Conservation (phyloP, 768 basidiomycete genomes). For the Lentinula aciculospora region DNA sequence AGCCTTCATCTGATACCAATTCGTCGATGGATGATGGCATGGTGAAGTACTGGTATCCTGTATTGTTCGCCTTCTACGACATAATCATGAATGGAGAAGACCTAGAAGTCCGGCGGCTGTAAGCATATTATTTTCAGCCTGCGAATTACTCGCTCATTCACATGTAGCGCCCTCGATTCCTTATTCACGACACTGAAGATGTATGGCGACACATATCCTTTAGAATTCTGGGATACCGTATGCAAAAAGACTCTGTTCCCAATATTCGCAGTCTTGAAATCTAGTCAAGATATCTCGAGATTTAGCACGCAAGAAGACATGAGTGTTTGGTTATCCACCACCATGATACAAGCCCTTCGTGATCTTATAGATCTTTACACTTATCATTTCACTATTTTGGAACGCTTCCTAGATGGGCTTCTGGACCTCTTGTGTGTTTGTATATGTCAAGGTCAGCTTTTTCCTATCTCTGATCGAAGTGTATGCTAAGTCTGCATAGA, state of each 20-base stretch:
- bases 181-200: slow-evolving; percentile 91
- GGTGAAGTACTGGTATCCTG: slow-evolving; percentile 97
- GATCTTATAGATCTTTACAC: slow-evolving; percentile 96
- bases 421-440: slow-evolving; percentile 91
- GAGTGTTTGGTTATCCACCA: slow-evolving; percentile 99
- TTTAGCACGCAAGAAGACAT: slow-evolving; percentile 98
- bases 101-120: slow-evolving; percentile 94
- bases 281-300: slow-evolving; percentile 85
- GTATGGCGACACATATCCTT: slow-evolving; percentile 77
- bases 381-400: slow-evolving; percentile 87
- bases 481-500: slow-evolving; percentile 43
- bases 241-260: slow-evolving; percentile 96
- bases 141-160: slow-evolving; percentile 1
- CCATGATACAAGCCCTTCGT: slow-evolving; percentile 96
- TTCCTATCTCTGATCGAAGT: not conserved
- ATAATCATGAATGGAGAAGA: slow-evolving; percentile 99
- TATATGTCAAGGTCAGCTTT: slow-evolving; percentile 90
- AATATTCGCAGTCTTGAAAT: slow-evolving; percentile 94
- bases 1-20: slow-evolving; percentile 18
- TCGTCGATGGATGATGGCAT: slow-evolving; percentile 69
- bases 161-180: slow-evolving; percentile 85
- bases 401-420: slow-evolving; percentile 88
- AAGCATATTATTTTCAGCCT: slow-evolving; percentile 26
- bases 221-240: slow-evolving; percentile 97
- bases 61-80: slow-evolving; percentile 96